Conservation (phyloP, 1,139 yeast species). For the Magnusiomyces starmeri region DNA sequence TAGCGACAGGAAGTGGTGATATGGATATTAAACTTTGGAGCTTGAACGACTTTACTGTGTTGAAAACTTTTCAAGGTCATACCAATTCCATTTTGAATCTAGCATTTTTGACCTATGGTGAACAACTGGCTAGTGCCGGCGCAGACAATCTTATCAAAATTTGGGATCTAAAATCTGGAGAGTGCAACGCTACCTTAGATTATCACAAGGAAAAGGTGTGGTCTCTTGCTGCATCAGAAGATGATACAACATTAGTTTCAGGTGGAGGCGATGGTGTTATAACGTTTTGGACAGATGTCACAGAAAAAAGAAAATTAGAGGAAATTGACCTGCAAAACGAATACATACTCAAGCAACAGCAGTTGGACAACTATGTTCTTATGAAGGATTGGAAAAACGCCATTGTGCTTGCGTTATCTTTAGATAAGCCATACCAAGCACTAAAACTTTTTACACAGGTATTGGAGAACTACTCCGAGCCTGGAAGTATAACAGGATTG, state of each 20-base stretch:
- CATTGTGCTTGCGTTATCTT: constrained; percentile 70
- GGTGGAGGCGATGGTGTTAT: constrained; percentile 96
- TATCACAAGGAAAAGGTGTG: constrained; percentile 92
- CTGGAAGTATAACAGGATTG: constrained; percentile 46
- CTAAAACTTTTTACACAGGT: constrained; percentile 61
- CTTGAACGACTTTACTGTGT: constrained; percentile 63
- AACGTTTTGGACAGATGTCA: constrained; percentile 81
- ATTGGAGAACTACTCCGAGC: constrained; percentile 31
- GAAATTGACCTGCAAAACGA: constrained; percentile 38
- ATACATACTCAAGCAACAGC: constrained; percentile 77
- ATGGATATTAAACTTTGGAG: constrained; percentile 88
- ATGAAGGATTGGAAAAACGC: constrained; percentile 83
- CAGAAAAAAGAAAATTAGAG: constrained; percentile 54
- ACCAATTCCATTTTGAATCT: constrained; percentile 86
- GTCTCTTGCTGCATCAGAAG: constrained; percentile 60
- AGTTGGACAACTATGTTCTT: constrained; percentile 62
- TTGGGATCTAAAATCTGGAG: constrained; percentile 75
- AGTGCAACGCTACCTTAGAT: constrained; percentile 74
- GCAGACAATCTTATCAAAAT: constrained; percentile 91
- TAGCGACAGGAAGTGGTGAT: constrained; percentile 79
- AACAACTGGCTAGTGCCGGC: constrained; percentile 74
- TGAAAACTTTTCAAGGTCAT: constrained; percentile 87
- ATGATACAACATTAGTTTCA: constrained; percentile 63
- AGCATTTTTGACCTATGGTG: constrained; percentile 56
- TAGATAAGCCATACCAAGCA: constrained; percentile 80